Evolutionary conservation across 805 yeast species (phyloP).

Genomic region (Nakazawaea siamensis): DNA sequence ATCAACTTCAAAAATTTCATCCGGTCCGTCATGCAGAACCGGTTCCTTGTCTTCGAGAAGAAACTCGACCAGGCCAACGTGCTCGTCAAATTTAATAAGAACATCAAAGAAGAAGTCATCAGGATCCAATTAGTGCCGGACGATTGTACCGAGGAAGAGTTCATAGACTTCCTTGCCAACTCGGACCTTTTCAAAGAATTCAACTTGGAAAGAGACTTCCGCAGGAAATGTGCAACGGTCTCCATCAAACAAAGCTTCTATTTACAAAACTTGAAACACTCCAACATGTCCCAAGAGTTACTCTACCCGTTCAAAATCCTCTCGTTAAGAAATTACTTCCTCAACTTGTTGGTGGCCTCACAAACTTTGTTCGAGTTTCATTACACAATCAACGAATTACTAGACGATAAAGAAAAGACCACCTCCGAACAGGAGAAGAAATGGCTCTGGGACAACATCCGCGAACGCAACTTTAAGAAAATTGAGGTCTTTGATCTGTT

Average conservation of each 20-base stretch:
- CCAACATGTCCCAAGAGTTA: slow-evolving; percentile 1
- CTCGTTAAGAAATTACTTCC: slow-evolving; percentile 39
- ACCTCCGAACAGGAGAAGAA: slow-evolving; percentile 17
- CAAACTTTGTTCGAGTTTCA: slow-evolving; percentile 45
- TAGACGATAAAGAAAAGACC: slow-evolving; percentile 20
- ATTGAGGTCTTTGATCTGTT: slow-evolving; percentile 24
- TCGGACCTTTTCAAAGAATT: slow-evolving; percentile 42
- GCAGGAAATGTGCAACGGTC: slow-evolving; percentile 38
- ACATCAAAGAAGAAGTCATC: slow-evolving; percentile 9
- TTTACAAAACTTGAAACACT: slow-evolving; percentile 22
- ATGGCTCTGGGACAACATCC: slow-evolving; percentile 38
- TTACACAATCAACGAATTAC: slow-evolving; percentile 25
- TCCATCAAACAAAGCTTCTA: slow-evolving; percentile 38
- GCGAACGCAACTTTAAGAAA: slow-evolving; percentile 42
- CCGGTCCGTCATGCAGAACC: slow-evolving; percentile 7
- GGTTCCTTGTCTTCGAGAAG: slow-evolving; percentile 8
- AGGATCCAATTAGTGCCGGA: slow-evolving; percentile 12
- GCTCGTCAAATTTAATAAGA: slow-evolving; percentile 7
- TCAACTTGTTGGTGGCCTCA: slow-evolving; percentile 47
- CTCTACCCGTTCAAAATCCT: slow-evolving; percentile 28
- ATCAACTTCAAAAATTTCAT: slow-evolving; percentile 5
- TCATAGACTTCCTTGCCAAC: slow-evolving; percentile 29
- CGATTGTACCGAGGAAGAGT: slow-evolving; percentile 12
- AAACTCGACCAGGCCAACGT: slow-evolving; percentile 1
- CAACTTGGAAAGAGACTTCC: slow-evolving; percentile 34